Evolutionary conservation across 305 asterid genomes (phyloP).

Genomic region (Fraxinus dipetala): DNA sequence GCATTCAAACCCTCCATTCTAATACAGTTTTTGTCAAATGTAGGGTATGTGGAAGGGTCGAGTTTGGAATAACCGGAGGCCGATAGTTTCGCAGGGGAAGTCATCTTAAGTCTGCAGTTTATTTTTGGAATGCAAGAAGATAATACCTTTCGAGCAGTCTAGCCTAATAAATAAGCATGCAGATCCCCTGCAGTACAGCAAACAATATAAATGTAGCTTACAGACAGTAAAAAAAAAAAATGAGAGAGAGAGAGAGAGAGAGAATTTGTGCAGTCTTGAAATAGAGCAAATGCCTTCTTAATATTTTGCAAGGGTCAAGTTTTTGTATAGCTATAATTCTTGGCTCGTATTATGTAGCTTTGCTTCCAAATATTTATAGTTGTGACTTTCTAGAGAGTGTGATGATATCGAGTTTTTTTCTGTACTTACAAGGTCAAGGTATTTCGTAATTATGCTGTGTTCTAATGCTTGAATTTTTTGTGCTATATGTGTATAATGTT

Average conservation of each 20-base stretch:
- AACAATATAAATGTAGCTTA: not conserved
- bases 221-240: not conserved
- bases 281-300: not conserved
- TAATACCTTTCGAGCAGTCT: not conserved
- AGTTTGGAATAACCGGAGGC: slow-evolving; percentile 34
- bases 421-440: not conserved
- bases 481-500: not conserved
- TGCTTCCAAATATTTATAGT: not conserved
- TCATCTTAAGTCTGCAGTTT: not conserved
- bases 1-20: slow-evolving; percentile 8
- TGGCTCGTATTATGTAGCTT: not conserved
- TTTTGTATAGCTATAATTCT: not conserved
- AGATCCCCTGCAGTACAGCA: not conserved
- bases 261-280: not conserved
- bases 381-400: not conserved
- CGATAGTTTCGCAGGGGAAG: not conserved
- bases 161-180: not conserved
- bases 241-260: not conserved
- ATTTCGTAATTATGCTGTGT: not conserved
- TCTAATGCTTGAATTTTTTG: not conserved
- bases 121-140: not conserved
- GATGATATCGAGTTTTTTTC: not conserved
- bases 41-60: slow-evolving; percentile 80
- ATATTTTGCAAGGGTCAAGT: not conserved
- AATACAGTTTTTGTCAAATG: slow-evolving; percentile 24